Percentiles rank a stretch among this genome's conserved stretches.
phyloP scores from a whole-genome alignment of 1,284 basidiomycete genomes.

The Sphaerobolus stellatus region DNA sequence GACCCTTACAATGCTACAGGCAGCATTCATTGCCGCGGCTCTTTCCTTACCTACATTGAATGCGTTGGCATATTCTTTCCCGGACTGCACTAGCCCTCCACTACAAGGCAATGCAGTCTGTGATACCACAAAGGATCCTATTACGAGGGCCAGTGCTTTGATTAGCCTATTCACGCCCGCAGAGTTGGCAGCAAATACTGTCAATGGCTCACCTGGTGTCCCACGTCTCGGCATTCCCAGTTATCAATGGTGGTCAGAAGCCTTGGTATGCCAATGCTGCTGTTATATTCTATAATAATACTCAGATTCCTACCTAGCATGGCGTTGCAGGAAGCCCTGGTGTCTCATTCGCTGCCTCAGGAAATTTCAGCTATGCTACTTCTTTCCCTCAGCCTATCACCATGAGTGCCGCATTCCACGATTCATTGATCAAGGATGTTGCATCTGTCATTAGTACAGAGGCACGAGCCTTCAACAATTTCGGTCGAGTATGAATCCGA shows the following conservation, averaged over 20 bases:
- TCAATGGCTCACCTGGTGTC: conserved; percentile 49
- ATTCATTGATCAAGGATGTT: conserved; percentile 46
- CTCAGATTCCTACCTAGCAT: conserved; percentile 35
- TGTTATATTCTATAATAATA: not conserved
- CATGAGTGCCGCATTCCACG: conserved; percentile 44
- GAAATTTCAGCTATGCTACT: conserved; percentile 54
- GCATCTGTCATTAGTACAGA: conserved; percentile 53
- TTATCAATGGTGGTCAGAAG: conserved; percentile 59
- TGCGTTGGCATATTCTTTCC: conserved; percentile 32
- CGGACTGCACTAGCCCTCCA: conserved; percentile 47
- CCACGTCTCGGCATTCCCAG: conserved; percentile 48
- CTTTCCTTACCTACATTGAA: not conserved
- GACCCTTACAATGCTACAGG: too few species aligned
- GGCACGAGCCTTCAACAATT: conserved; percentile 55
- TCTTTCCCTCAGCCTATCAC: conserved; percentile 49
- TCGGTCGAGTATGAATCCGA: not conserved
- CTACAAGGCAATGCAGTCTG: conserved; percentile 48
- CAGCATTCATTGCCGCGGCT: not conserved
- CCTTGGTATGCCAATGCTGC: conserved; percentile 35
- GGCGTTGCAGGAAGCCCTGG: conserved; percentile 54
- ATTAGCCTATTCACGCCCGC: conserved; percentile 46
- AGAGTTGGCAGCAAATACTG: conserved; percentile 51
- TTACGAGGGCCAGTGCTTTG: conserved; percentile 48
- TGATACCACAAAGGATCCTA: conserved; percentile 43
- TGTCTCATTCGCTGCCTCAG: conserved; percentile 46